Conservation (phyloP, 345 rosid genomes). For the Eucalyptus pauciflora region DNA sequence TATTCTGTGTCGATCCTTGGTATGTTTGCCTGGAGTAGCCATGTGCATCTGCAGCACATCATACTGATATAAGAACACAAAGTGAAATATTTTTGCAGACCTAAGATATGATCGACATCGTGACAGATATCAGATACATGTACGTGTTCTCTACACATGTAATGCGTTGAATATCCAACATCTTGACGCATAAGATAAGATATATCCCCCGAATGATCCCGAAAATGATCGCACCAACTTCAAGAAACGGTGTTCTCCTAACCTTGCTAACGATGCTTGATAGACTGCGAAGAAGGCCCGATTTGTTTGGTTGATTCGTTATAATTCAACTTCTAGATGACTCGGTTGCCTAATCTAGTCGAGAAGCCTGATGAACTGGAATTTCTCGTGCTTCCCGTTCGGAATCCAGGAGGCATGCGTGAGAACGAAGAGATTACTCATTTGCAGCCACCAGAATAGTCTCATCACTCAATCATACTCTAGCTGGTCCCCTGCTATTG, state of each 20-base stretch:
- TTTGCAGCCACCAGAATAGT: not conserved
- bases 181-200: not conserved
- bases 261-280: not conserved
- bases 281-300: not conserved
- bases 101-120: not conserved
- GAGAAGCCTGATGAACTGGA: not conserved
- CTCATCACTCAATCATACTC: not conserved
- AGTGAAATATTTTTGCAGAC: not conserved
- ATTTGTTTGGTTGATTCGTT: not conserved
- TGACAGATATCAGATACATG: not conserved
- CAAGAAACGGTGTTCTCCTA: not conserved
- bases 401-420: not conserved
- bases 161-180: not conserved
- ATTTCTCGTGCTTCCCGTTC: not conserved
- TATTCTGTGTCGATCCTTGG: slow-evolving; percentile 31
- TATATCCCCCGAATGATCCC: not conserved
- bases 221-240: not conserved
- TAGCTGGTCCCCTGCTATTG: not conserved
- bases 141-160: not conserved
- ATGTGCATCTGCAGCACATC: slow-evolving; percentile 35
- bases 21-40: slow-evolving; percentile 28
- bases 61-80: not conserved
- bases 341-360: not conserved
- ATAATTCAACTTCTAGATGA: not conserved
- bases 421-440: not conserved